A percentile compares a stretch with the other conserved stretches of the same genome.
phyloP scores from a whole-genome alignment of 1,284 basidiomycete genomes.

The Rhizopogon parksii region DNA sequence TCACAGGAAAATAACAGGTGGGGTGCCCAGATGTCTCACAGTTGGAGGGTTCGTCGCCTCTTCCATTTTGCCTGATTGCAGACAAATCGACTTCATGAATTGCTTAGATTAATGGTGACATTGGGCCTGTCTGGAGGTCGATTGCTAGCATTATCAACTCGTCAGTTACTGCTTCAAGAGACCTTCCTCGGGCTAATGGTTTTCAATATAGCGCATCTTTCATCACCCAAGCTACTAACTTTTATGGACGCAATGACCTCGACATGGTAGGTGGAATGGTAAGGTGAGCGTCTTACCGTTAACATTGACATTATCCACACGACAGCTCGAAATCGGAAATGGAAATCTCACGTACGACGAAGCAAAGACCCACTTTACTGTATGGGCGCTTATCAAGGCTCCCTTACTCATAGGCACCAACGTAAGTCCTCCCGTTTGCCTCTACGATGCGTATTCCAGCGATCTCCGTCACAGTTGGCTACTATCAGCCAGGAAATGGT shows the following conservation, averaged over 20 bases:
- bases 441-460: not conserved
- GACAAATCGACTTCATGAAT: constrained; percentile 7
- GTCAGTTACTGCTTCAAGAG: constrained; percentile 13
- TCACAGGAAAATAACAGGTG: not conserved
- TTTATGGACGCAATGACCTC: constrained; percentile 41
- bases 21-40: not conserved
- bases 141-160: constrained; percentile 35
- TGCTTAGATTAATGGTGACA: not conserved
- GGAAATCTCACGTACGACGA: constrained; percentile 37
- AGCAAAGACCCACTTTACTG: constrained; percentile 40
- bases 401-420: constrained; percentile 42
- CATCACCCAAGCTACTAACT: constrained; percentile 34
- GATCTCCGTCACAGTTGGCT: constrained; percentile 33
- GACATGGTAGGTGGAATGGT: constrained; percentile 34
- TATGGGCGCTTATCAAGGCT: constrained; percentile 43
- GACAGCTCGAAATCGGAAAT: constrained; percentile 41
- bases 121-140: constrained; percentile 27
- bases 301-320: constrained; percentile 5
- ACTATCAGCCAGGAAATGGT: constrained; percentile 42
- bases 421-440: constrained; percentile 24
- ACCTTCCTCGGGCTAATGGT: constrained; percentile 4
- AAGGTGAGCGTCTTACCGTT: not conserved
- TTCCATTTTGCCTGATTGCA: not conserved
- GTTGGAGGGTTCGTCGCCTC: not conserved
- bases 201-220: constrained; percentile 34